Base-by-base conservation (phyloP, 1,284 basidiomycete species). In the Porogramme epimiltina region DNA sequence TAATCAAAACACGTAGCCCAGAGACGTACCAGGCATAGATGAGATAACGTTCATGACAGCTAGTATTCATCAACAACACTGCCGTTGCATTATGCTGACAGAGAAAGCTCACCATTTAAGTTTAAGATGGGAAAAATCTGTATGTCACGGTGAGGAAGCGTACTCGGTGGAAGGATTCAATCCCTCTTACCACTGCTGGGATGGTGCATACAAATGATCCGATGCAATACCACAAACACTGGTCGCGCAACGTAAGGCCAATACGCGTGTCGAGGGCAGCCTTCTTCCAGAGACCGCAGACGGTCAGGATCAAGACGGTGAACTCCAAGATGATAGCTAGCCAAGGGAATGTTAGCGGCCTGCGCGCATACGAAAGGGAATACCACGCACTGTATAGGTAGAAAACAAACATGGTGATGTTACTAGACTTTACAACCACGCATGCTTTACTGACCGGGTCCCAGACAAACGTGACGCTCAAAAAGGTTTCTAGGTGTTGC, bases 1-100 rank as follows among this genome's bases (percentile, higher is more conserved):
- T n/a, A n/a, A n/a, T n/a, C n/a, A n/a, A n/a, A n/a, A n/a, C n/a
- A n/a, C n/a, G n/a, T n/a, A n/a, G n/a, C n/a, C n/a, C n/a, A n/a
- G n/a, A n/a, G n/a, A n/a, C n/a, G 54, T 47, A 47, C 51, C 54
- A 41, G 57, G 49, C 43, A 56, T 54, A 6, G 57, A 55, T n/a
- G 47, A 24, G 18, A 59, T 49, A 22, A 59, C 51, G 34, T 59
- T 56, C 57, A 59, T 55, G 34, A 59, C 45, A n/a, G 25, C 45
- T 47, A 4, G n/a, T n/a, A n/a, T n/a, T n/a, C n/a, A n/a, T n/a
- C 9, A 13, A 6, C 3, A 37, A 8, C 9, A 37, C 34, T 31
- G 6, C 28, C 6, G 6, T 31, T 31, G n/a, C n/a, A n/a, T n/a
- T n/a, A n/a, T n/a, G n/a, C n/a, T 48, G 15, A 49, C 55, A 52